Evolutionary conservation across 140 eudicot species (phyloP).

Genomic region (Erigeron philadelphicus): DNA sequence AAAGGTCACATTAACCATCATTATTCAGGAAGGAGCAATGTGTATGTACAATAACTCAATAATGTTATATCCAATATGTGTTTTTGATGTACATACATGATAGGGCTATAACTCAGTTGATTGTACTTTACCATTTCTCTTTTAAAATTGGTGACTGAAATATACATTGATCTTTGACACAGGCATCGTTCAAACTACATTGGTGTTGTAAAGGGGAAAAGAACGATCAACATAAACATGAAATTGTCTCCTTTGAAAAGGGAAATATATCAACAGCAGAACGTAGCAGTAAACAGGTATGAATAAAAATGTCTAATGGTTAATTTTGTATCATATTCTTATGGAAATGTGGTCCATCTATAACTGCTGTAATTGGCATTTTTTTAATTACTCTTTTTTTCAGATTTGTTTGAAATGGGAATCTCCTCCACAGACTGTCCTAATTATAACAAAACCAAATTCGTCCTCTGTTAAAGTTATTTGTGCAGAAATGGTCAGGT

Average conservation of each 20-base stretch:
- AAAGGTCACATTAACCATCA: not conserved
- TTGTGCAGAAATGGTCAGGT: conserved; percentile 89
- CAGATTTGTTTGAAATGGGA: conserved; percentile 98
- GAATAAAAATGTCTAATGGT: conserved; percentile 1
- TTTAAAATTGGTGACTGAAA: conserved; percentile 7
- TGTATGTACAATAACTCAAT: not conserved
- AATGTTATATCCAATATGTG: not conserved
- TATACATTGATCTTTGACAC: conserved; percentile 16
- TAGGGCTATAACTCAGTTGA: not conserved
- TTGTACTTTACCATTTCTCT: conserved; percentile 1
- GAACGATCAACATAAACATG: conserved; percentile 80
- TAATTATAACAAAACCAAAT: conserved; percentile 82
- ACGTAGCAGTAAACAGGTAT: conserved; percentile 88
- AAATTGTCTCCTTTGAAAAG: conserved; percentile 76
- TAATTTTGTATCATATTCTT: conserved; percentile 3
- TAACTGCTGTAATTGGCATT: not conserved
- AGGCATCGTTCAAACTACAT: conserved; percentile 90
- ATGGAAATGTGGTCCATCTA: conserved; percentile 8
- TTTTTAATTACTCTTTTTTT: conserved; percentile 13
- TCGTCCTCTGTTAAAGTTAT: conserved; percentile 68
- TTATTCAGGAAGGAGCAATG: not conserved
- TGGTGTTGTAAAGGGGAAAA: conserved; percentile 84
- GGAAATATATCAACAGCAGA: conserved; percentile 74
- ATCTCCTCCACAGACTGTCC: conserved; percentile 80
- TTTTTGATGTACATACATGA: no score